Evolutionary conservation across 108 stramenopile species (phyloP).

Genomic region (Seminavis robusta): DNA sequence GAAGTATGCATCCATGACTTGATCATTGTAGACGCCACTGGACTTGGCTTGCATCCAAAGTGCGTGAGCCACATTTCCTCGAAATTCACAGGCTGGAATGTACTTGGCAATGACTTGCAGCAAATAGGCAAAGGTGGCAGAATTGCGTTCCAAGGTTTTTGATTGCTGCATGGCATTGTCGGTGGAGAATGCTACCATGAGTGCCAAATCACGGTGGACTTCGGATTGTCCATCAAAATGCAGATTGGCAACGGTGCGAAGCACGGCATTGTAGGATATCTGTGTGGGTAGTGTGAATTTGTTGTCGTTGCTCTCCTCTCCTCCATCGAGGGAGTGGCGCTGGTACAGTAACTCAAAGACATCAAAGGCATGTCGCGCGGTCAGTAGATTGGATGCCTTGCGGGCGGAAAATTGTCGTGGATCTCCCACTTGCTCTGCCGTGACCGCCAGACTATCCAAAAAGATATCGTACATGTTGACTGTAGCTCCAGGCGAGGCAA

Average conservation of each 20-base stretch:
- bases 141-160: constrained; percentile 27
- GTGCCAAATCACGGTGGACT: constrained; percentile 37
- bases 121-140: constrained; percentile 32
- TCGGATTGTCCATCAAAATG: background rate
- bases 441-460: constrained; percentile 64
- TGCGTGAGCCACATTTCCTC: constrained; percentile 50
- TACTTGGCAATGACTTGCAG: constrained; percentile 36
- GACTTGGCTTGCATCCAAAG: constrained; percentile 36
- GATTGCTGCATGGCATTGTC: constrained; percentile 14
- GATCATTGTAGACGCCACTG: constrained; percentile 42
- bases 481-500: constrained; percentile 58
- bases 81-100: constrained; percentile 37
- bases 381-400: too few species aligned
- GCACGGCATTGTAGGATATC: constrained; percentile 45
- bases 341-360: too few species aligned
- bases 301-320: constrained; percentile 13
- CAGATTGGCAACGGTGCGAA: constrained; percentile 36
- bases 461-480: constrained; percentile 55
- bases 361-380: too few species aligned
- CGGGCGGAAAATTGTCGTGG: too few species aligned
- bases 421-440: too few species aligned
- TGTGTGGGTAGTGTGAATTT: constrained; percentile 26
- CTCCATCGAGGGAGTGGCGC: constrained; percentile 37
- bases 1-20: constrained; percentile 26
- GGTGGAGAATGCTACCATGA: constrained; percentile 31